Percentiles rank a stretch among this genome's conserved stretches.
phyloP scores from a whole-genome alignment of 2,329 filamentous ascomycete species.

The Ophioceras dolichostomum region DNA sequence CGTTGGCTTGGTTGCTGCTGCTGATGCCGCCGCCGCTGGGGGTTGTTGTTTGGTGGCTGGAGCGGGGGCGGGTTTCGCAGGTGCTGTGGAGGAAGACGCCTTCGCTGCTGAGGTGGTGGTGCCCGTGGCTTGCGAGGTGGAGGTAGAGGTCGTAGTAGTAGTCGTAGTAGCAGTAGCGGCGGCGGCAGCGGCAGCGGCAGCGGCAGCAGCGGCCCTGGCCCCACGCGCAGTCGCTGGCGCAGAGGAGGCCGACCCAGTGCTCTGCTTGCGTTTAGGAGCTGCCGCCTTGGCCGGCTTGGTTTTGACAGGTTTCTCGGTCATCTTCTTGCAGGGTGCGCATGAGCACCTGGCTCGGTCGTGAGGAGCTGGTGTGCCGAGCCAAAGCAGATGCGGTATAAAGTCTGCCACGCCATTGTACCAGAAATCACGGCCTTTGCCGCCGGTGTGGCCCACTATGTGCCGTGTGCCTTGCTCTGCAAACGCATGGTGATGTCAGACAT shows the following conservation, averaged over 20 bases:
- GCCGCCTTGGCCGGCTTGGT: constrained; percentile 2
- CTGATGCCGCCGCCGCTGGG: background rate
- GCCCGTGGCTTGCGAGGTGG: background rate
- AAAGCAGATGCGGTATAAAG: constrained; percentile 38
- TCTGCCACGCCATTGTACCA: constrained; percentile 38
- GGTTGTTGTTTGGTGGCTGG: background rate
- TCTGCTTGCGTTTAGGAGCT: constrained; percentile 1
- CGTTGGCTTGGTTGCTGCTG: constrained; percentile 3
- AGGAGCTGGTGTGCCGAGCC: constrained; percentile 32
- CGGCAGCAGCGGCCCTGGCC: background rate
- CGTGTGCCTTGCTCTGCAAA: constrained; percentile 58
- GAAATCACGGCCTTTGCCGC: constrained; percentile 7
- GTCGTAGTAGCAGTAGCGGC: background rate
- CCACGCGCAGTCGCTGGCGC: background rate
- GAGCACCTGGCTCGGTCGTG: constrained; percentile 35
- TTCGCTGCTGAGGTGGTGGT: constrained; percentile 1
- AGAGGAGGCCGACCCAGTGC: background rate
- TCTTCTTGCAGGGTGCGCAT: constrained; percentile 31
- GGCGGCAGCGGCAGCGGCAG: background rate
- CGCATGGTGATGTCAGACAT: too few species aligned
- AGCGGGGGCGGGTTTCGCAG: constrained; percentile 1
- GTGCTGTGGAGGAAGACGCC: background rate
- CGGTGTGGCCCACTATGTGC: constrained; percentile 9
- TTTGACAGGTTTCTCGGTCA: constrained; percentile 10
- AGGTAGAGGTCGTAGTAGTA: constrained; percentile 1